Evolutionary conservation across 202 grass and related monocot genomes (phyloP).

Genomic region (Hordeum pubiflorum): DNA sequence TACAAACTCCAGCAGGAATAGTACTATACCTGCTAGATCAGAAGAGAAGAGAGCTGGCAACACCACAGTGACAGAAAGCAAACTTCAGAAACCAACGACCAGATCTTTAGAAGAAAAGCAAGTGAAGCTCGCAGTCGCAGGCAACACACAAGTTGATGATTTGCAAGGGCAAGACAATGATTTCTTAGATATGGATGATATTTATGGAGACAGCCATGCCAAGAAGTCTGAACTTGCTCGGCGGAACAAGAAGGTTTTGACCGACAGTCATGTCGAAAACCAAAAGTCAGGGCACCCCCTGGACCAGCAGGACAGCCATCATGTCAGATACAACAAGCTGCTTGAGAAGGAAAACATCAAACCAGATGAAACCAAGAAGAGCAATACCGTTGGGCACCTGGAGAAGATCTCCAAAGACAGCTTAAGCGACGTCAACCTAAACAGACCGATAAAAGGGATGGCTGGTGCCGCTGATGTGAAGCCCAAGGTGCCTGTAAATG

Average conservation of each 20-base stretch:
- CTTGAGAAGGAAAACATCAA: conserved; percentile 34
- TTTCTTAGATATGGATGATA: conserved; percentile 32
- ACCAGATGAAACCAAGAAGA: conserved; percentile 28
- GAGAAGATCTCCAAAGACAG: conserved; percentile 27
- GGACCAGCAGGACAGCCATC: conserved; percentile 35
- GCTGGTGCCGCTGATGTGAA: conserved; percentile 26
- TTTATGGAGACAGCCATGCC: conserved; percentile 29
- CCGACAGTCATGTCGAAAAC: background rate
- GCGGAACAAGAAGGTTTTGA: conserved; percentile 17
- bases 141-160: conserved; percentile 30
- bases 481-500: conserved; percentile 17
- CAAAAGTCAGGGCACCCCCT: conserved; percentile 20
- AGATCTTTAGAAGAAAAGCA: conserved; percentile 42
- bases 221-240: conserved; percentile 23
- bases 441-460: background rate
- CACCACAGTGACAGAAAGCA: conserved; percentile 23
- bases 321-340: conserved; percentile 27
- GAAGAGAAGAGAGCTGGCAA: conserved; percentile 19
- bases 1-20: conserved; percentile 23
- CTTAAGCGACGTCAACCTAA: background rate
- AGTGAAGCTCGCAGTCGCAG: conserved; percentile 19
- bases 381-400: background rate
- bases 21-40: background rate
- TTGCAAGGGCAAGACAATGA: conserved; percentile 16
- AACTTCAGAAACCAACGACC: background rate